These are phyloP conservation scores for Hypomyces rosellus DNA, from an alignment of 2,329 filamentous ascomycete species.

Conservation along the genomic window DNA sequence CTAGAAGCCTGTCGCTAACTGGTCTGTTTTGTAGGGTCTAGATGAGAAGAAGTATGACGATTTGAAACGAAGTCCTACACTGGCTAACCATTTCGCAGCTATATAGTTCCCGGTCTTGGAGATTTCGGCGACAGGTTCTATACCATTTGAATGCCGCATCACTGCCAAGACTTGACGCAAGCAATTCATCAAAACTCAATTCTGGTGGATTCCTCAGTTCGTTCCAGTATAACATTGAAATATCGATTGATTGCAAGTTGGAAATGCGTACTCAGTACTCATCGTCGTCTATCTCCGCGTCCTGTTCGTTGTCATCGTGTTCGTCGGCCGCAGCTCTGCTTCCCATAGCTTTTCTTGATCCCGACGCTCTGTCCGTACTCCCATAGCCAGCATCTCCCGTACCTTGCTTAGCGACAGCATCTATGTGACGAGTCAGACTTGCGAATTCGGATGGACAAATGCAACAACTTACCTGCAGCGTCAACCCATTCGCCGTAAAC, in stretches of 20 bases:
- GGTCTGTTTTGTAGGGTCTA: slow-evolving; percentile 52
- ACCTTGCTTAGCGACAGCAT: slow-evolving; percentile 45
- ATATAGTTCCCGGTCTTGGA: slow-evolving; percentile 88
- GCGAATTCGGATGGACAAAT: background rate
- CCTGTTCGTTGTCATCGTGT: slow-evolving; percentile 46
- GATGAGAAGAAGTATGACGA: slow-evolving; percentile 84
- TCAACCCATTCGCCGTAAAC: slow-evolving; percentile 99
- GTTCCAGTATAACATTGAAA: background rate
- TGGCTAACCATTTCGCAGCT: slow-evolving; percentile 53
- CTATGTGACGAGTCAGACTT: slow-evolving; percentile 25
- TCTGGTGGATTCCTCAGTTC: background rate
- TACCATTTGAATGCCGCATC: slow-evolving; percentile 56
- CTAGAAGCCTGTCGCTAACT: slow-evolving; percentile 6
- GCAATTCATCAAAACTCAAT: slow-evolving; percentile 3
- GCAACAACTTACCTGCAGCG: slow-evolving; percentile 51
- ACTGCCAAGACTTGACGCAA: background rate
- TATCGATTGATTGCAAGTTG: slow-evolving; percentile 1
- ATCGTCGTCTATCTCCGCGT: slow-evolving; percentile 48
- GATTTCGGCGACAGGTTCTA: slow-evolving; percentile 97
- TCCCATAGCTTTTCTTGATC: slow-evolving; percentile 16
- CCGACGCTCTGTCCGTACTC: slow-evolving; percentile 20
- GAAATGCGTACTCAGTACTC: slow-evolving; percentile 41
- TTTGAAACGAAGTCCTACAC: slow-evolving; percentile 10
- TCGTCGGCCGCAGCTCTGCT: slow-evolving; percentile 28
- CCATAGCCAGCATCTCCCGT: slow-evolving; percentile 24